These are phyloP conservation scores for Zymoseptoria passerinii DNA, from an alignment of 2,329 filamentous ascomycete species.

Conservation along the genomic window DNA sequence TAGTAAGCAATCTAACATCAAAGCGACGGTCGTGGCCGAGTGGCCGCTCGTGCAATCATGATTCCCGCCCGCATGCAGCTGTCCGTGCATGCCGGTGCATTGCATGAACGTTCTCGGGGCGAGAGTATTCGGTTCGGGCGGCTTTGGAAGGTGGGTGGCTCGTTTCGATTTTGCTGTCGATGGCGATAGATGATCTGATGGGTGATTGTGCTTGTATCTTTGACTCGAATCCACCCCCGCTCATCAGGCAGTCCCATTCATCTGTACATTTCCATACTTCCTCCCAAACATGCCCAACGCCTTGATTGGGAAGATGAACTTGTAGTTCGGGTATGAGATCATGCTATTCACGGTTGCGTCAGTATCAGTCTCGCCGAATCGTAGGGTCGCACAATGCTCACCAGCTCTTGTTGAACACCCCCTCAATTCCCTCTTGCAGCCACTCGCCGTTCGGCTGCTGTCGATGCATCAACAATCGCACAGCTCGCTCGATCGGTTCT, in stretches of 20 bases:
- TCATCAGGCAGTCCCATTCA: conserved; percentile 10
- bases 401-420: conserved; percentile 98
- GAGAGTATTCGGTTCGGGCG: neutral
- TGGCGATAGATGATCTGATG: neutral
- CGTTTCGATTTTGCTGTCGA: neutral
- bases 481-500: conserved; percentile 61
- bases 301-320: conserved; percentile 91
- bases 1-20: neutral
- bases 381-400: conserved; percentile 32
- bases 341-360: conserved; percentile 57
- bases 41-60: neutral
- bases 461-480: conserved; percentile 73
- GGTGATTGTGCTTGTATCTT: neutral
- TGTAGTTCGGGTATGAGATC: conserved; percentile 99
- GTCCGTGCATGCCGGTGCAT: neutral
- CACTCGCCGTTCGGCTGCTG: conserved; percentile 89
- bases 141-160: neutral
- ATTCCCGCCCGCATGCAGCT: neutral
- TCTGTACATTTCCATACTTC: conserved; percentile 55
- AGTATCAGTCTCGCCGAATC: conserved; percentile 5
- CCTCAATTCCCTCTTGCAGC: conserved; percentile 91
- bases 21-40: neutral
- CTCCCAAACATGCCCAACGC: conserved; percentile 82
- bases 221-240: conserved; percentile 5
- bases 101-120: neutral